Evolutionary conservation across 139 green algal species (phyloP), one percentile per base, ranked within the genome.

Genomic region (Chlamydomonas incerta): DNA sequence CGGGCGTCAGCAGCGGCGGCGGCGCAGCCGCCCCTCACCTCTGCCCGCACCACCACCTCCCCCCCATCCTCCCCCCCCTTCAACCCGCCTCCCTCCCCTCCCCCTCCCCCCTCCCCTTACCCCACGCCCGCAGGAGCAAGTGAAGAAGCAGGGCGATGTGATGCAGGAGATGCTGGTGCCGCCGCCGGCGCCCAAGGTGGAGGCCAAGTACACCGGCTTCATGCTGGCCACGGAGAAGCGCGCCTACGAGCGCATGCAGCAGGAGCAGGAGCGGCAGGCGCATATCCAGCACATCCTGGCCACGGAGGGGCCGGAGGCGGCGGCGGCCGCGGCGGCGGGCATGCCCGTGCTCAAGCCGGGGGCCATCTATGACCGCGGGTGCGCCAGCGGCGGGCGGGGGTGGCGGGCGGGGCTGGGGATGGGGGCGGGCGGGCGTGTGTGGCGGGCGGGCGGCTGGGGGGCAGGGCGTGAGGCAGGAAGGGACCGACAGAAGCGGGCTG

Each of bases 131-230:
- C 77, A 83, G 77, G 80, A 80, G 17, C 34, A 62, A 71, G 68
- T 86, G 3, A 86, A 86, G 34, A 63, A 65, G 29, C 80, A 86
- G 35, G 80, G 80, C 24, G 80, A 86, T 86, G 80, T 80, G 33
- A 86, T 86, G 80, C 80, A 86, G 79, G 67, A 85, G 21, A 76
- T 85, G 66, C 80, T 77, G 0, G 35, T 69, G 5, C 80, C 50
- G 24, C 47, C 67, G 26, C 24, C 66, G 5, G 18, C 80, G 13
- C 80, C 80, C 31, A 69, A 70, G 50, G 35, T 50, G 50, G 50
- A 76, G 31, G 50, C 66, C 50, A 85, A 85, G 80, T 85, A 85
- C 66, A 85, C 67, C 33, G 80, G 80, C 14, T 85, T 70, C 50
- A 68, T 69, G n/a, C 67, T 85, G 26, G 80, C 80, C 13, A 85